Evolutionary conservation across 768 basidiomycete species (phyloP), one percentile per base, ranked within the genome.

Genomic region (Polyporus arcularius): DNA sequence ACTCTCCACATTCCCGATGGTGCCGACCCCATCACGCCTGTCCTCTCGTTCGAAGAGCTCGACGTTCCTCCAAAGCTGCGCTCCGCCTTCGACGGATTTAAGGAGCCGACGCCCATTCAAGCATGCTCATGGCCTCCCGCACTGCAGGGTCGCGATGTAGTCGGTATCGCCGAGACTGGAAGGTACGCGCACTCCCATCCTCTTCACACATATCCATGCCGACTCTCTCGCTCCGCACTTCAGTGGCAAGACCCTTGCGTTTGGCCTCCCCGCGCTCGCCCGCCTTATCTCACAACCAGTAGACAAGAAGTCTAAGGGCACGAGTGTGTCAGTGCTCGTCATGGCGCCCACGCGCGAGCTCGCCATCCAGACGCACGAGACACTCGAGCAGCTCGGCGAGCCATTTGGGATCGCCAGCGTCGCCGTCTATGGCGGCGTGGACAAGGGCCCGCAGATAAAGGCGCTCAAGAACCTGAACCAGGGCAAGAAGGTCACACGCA

Each of bases 111-210:
- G 0, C 96, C 97, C 0, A 94, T 99, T 55, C 97, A 99, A 71
- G 89, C 94, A 6, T 96, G 93, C 67, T 85, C 95, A 12, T 98
- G 96, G 96, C 94, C 96, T 2, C 86, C 91, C 38, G 86, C 92
- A 6, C 77, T 98, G 28, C 78, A 82, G 26, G 90, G 90, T 0
- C 79, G 79, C n/a, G 92, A 98, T 72, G 92, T 96, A 0, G 88
- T 98, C 32, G 96, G 96, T 51, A 93, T 98, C 61, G 96, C 96
- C 7, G 96, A 98, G 79, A 98, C 96, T 2, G 96, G 96, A 67
- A 92, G 87, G 88, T 85, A 62, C 39, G 76, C 60, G 7, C 49
- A 32, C 32, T 41, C 35, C 26, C 10, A 11, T 16, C 9, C 15
- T 31, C 18, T 50, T 16, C 30, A 0, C 21, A 31, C 9, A 11